Evolutionary conservation across 768 basidiomycete species (phyloP).

Genomic region (Lactifluus volemus): DNA sequence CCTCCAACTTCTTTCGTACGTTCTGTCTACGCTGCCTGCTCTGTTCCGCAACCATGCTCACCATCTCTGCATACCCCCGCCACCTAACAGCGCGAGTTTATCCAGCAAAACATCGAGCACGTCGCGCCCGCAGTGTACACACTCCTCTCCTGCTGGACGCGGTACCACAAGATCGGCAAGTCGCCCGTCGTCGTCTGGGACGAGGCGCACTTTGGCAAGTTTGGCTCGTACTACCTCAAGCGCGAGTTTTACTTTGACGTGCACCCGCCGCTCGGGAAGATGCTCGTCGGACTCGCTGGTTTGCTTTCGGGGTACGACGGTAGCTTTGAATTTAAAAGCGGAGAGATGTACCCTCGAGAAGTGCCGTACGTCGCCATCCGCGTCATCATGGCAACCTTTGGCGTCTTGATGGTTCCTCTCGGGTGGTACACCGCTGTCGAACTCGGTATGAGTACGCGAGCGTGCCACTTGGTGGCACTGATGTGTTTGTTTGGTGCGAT

Average conservation of each 20-base stretch:
- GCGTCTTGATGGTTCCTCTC: slow-evolving; percentile 90
- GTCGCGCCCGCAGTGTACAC: slow-evolving; percentile 81
- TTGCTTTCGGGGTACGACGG: slow-evolving; percentile 89
- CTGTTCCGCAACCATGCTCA: not conserved
- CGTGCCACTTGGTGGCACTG: slow-evolving; percentile 84
- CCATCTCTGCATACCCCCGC: not conserved
- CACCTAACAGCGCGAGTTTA: slow-evolving; percentile 54
- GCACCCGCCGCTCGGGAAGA: slow-evolving; percentile 97
- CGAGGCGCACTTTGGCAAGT: slow-evolving; percentile 99
- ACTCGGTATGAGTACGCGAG: slow-evolving; percentile 83
- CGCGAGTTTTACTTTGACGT: slow-evolving; percentile 99
- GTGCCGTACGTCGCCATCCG: slow-evolving; percentile 95
- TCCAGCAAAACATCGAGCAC: slow-evolving; percentile 72
- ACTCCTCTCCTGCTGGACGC: slow-evolving; percentile 88
- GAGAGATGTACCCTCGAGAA: slow-evolving; percentile 67
- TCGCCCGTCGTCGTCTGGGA: slow-evolving; percentile 92
- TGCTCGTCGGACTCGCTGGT: slow-evolving; percentile 94
- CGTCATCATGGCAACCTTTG: slow-evolving; percentile 89
- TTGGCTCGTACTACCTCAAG: slow-evolving; percentile 96
- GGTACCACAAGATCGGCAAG: slow-evolving; percentile 87
- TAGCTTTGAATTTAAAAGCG: slow-evolving; percentile 89
- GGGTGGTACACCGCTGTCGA: slow-evolving; percentile 97
- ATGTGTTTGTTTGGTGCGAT: slow-evolving; percentile 85
- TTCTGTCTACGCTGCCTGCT: slow-evolving; percentile 7
- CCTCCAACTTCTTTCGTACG: slow-evolving; percentile 49